These are phyloP conservation scores for Clausena lansium DNA, from an alignment of 345 rosid genomes.

Conservation along the genomic window DNA sequence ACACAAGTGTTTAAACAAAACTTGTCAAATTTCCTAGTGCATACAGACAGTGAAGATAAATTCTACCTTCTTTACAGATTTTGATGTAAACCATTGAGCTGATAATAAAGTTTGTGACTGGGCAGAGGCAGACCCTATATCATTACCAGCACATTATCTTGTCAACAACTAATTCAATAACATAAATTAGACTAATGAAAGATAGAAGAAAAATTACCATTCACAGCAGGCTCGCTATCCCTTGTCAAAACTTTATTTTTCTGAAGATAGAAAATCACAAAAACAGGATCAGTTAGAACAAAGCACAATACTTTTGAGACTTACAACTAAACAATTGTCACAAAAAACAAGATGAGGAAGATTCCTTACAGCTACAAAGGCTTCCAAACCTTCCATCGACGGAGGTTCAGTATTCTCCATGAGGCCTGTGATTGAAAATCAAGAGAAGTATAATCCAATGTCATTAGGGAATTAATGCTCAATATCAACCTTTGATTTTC, in stretches of 20 bases:
- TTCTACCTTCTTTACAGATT: conserved; percentile 60
- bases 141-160: conserved; percentile 19
- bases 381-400: conserved; percentile 63
- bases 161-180: not conserved
- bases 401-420: conserved; percentile 53
- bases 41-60: not conserved
- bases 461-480: not conserved
- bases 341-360: not conserved
- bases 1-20: not conserved
- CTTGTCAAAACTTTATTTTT: conserved; percentile 32
- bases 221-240: conserved; percentile 31
- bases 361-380: conserved; percentile 37
- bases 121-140: conserved; percentile 35
- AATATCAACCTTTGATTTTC: not conserved
- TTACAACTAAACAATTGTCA: too few relatives aligned
- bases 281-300: not conserved
- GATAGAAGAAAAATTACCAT: conserved; percentile 41
- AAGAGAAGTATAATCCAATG: not conserved
- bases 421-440: conserved; percentile 33
- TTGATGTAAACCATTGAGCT: conserved; percentile 55
- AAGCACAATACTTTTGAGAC: not conserved
- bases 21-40: not conserved
- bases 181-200: not conserved
- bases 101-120: conserved; percentile 33
- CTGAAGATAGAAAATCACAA: conserved; percentile 26